Evolutionary conservation across 805 yeast genomes (phyloP), one percentile per base, ranked within the genome.

Genomic region (Myxozyma udenii): DNA sequence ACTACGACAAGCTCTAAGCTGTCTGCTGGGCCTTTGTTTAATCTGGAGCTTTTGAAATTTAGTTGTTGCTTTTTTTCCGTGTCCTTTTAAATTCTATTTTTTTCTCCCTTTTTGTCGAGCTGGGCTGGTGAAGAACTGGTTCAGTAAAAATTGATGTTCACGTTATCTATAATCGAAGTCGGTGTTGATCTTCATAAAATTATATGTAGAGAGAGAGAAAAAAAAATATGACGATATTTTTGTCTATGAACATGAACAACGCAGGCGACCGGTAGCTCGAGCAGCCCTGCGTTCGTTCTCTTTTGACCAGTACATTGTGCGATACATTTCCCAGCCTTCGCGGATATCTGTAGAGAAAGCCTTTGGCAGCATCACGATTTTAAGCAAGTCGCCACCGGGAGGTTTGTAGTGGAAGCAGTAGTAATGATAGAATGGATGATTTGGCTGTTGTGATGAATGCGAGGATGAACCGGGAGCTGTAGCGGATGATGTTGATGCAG

Each of bases 311-410:
- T 89, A 93, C 66, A 90, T 97, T 60, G 86, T 87, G 53, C 98
- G 71, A 63, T 90, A 91, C 37, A 88, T 68, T 64, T 91, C 98
- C 98, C 98, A 91, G 7, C 88, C 90, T 66, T 90, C 96, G 57
- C 96, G 77, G 4, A 85, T 79, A 44, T 85, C 90, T 0, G 93
- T 81, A 53, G 80, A 80, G 68, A 91, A 93, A 1, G 83, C 83
- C 45, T 96, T 73, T 2, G 97, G 85, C 51, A 84, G 84, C 49
- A 93, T 72, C 7, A 87, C 85, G 6, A 93, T 66, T 66, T 89
- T 90, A 11, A 90, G 88, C 59, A 86, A 88, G 23, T 79, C 78
- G 5, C 85, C 81, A 0, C 95, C 95, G 2, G 65, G 67, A 11
- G 60, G 58, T 26, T 45, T 55, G 38, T 53, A 41, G 41, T 55